These are phyloP conservation scores for Agaricus blazei DNA, from an alignment of 768 basidiomycete genomes.

Conservation along the genomic window DNA sequence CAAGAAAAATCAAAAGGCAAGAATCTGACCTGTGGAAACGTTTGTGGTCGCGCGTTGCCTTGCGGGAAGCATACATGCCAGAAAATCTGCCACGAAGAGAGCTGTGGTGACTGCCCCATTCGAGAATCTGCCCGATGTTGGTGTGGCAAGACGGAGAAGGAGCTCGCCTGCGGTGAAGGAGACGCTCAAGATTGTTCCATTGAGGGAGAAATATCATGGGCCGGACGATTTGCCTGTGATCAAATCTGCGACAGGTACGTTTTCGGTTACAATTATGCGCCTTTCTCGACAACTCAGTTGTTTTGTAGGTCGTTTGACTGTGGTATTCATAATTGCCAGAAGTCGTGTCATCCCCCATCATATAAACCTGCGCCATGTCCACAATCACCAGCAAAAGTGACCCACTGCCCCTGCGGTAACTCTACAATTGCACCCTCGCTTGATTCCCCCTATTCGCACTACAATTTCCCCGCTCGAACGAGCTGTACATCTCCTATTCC, in stretches of 20 bases:
- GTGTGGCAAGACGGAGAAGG: constrained; percentile 66
- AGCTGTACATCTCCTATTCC: constrained; percentile 76
- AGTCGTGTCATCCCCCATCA: constrained; percentile 75
- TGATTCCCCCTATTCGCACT: constrained; percentile 19
- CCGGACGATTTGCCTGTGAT: constrained; percentile 57
- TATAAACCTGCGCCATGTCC: constrained; percentile 59
- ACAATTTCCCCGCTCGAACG: constrained; percentile 36
- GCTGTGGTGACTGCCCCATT: constrained; percentile 61
- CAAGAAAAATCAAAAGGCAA: constrained; percentile 20
- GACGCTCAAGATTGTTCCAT: constrained; percentile 35
- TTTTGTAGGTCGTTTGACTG: constrained; percentile 65
- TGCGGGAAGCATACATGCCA: constrained; percentile 75
- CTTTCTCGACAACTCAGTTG: not conserved
- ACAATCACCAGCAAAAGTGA: constrained; percentile 59
- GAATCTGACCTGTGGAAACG: constrained; percentile 38
- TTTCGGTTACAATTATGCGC: constrained; percentile 11
- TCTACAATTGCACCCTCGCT: constrained; percentile 39
- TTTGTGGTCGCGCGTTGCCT: constrained; percentile 41
- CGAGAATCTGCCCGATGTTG: constrained; percentile 61
- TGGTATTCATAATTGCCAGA: constrained; percentile 66
- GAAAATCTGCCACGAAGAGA: constrained; percentile 69
- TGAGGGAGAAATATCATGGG: constrained; percentile 49
- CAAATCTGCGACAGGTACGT: constrained; percentile 50
- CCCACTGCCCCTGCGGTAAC: constrained; percentile 82
- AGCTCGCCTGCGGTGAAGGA: constrained; percentile 65